Conservation (phyloP, 805 yeast species). For the Candida maesae region DNA sequence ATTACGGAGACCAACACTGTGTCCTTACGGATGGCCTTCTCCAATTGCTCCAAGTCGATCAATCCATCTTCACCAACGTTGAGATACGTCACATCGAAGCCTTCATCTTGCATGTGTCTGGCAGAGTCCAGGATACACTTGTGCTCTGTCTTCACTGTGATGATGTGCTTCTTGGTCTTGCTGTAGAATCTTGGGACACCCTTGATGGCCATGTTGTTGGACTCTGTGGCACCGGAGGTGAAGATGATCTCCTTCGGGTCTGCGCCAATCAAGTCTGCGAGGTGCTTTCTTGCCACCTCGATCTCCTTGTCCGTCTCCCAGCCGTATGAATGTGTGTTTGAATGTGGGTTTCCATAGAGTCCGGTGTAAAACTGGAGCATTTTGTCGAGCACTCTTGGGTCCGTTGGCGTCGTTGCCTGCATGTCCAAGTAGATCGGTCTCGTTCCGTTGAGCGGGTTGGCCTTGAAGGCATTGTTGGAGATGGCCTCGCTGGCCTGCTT, state of each 20-base stretch:
- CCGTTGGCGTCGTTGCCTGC: conserved; percentile 98
- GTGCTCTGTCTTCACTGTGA: conserved; percentile 96
- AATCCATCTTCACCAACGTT: conserved; percentile 82
- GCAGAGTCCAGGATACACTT: conserved; percentile 98
- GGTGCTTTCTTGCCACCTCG: conserved; percentile 76
- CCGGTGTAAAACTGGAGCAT: conserved; percentile 89
- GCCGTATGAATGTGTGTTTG: conserved; percentile 94
- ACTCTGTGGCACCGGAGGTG: conserved; percentile 97
- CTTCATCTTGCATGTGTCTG: conserved; percentile 92
- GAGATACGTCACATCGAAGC: conserved; percentile 91
- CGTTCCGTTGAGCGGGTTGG: conserved; percentile 49
- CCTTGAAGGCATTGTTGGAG: conserved; percentile 36
- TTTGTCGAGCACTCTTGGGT: conserved; percentile 89
- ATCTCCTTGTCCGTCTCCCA: conserved; percentile 97
- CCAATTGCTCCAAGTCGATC: conserved; percentile 71
- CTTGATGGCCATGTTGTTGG: conserved; percentile 90
- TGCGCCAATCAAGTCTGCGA: conserved; percentile 84
- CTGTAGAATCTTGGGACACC: conserved; percentile 94
- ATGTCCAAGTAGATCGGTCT: conserved; percentile 95
- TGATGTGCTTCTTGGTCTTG: conserved; percentile 86
- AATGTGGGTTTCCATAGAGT: conserved; percentile 95
- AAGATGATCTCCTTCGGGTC: conserved; percentile 96
- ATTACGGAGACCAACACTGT: conserved; percentile 87
- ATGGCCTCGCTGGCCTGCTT: conserved; percentile 26
- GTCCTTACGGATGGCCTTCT: conserved; percentile 81